These are phyloP conservation scores for Curvularia sp. DNA, from an alignment of 2,329 filamentous ascomycete species.

Conservation along the genomic window DNA sequence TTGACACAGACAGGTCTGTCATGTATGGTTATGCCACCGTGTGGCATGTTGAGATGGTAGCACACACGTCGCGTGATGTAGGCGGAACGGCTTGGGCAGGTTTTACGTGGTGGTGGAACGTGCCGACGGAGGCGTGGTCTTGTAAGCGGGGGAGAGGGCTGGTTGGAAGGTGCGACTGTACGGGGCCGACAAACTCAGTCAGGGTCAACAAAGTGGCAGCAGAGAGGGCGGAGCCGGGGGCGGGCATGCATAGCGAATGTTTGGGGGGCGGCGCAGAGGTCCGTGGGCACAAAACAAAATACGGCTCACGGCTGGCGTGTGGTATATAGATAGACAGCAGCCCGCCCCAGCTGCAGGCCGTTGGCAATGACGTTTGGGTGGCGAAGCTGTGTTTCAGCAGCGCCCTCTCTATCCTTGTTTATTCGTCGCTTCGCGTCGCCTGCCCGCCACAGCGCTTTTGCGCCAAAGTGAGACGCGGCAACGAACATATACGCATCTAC, in stretches of 20 bases:
- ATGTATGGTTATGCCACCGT: not conserved
- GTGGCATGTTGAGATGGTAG: not conserved
- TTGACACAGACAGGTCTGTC: not conserved
- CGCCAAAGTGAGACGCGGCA: not conserved
- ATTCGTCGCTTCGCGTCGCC: constrained; percentile 6
- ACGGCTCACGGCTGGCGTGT: not conserved
- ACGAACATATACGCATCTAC: not conserved
- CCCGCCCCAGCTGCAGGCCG: constrained; percentile 1
- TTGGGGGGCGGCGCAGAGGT: constrained; percentile 1
- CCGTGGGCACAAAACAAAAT: constrained; percentile 6
- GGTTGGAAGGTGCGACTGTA: not conserved
- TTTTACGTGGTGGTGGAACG: constrained; percentile 16
- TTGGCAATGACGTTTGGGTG: constrained; percentile 20
- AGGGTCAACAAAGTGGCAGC: constrained; percentile 1
- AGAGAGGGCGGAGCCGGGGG: constrained; percentile 9
- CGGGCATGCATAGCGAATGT: not conserved
- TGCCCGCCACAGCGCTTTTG: not conserved
- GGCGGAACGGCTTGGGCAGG: not conserved
- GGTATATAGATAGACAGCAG: constrained; percentile 6
- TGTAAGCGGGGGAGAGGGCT: not conserved
- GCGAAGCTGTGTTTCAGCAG: constrained; percentile 20
- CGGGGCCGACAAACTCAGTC: not conserved
- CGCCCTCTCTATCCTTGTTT: constrained; percentile 12
- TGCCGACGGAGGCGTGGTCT: not conserved
- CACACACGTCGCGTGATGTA: not conserved